Evolutionary conservation across 352 stramenopile genomes (phyloP).

Genomic region (Phytophthora fragariae): DNA sequence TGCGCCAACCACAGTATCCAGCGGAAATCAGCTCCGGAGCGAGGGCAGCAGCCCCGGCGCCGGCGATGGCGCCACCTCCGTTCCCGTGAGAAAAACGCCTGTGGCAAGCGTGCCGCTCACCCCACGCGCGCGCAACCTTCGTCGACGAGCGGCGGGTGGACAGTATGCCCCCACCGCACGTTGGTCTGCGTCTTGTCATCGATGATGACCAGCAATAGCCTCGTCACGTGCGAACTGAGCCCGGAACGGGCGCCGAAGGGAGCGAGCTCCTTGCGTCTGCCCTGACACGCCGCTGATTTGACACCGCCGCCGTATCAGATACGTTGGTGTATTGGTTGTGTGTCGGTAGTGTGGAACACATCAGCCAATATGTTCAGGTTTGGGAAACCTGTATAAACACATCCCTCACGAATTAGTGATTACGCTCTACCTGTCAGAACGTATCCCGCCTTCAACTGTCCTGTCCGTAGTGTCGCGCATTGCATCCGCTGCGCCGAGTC

Average conservation of each 20-base stretch:
- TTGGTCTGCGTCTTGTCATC: too few relatives aligned
- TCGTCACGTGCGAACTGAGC: background rate
- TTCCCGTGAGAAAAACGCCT: slow-evolving; percentile 20
- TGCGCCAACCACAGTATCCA: slow-evolving; percentile 15
- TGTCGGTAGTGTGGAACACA: background rate
- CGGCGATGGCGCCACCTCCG: background rate
- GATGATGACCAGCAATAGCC: background rate
- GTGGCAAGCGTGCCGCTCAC: slow-evolving; percentile 18
- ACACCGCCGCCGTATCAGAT: background rate
- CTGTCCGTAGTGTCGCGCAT: background rate
- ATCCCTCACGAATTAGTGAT: background rate
- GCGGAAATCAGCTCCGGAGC: slow-evolving; percentile 14
- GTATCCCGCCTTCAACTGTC: background rate
- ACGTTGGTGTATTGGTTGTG: slow-evolving; percentile 2
- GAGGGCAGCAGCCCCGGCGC: background rate
- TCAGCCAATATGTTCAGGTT: background rate
- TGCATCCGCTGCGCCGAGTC: background rate
- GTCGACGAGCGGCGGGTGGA: background rate
- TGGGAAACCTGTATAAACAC: background rate
- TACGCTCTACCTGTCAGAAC: too few relatives aligned
- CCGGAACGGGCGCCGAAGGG: background rate
- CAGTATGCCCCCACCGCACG: too few relatives aligned
- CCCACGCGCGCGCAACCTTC: background rate
- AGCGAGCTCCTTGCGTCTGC: background rate
- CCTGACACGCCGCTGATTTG: background rate